Evolutionary conservation across 805 yeast species (phyloP).

Genomic region (Ogataea nitratoaversa): DNA sequence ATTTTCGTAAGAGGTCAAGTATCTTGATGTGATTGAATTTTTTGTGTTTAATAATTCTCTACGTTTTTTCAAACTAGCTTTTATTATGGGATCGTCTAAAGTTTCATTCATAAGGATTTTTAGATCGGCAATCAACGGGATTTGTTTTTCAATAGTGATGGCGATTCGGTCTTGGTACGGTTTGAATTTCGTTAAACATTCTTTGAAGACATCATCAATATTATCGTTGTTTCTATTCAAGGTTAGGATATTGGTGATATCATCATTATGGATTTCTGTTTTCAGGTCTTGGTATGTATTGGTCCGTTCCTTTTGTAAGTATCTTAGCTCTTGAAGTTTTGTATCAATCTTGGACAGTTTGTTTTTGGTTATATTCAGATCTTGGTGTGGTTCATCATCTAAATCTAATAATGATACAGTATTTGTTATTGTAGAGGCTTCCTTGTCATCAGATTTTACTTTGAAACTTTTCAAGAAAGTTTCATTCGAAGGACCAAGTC

Average conservation of each 20-base stretch:
- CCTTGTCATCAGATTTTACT: slow-evolving; percentile 1
- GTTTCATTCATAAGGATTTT: slow-evolving; percentile 40
- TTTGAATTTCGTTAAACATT: slow-evolving; percentile 73
- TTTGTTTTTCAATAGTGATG: slow-evolving; percentile 64
- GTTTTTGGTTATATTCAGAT: slow-evolving; percentile 26
- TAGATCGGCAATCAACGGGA: slow-evolving; percentile 38
- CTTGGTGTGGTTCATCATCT: slow-evolving; percentile 43
- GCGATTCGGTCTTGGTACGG: slow-evolving; percentile 65
- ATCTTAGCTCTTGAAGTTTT: slow-evolving; percentile 55
- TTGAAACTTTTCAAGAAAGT: slow-evolving; percentile 34
- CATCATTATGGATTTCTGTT: slow-evolving; percentile 70
- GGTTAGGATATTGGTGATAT: slow-evolving; percentile 72
- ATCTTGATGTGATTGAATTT: slow-evolving; percentile 35
- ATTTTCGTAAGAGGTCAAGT: slow-evolving; percentile 45
- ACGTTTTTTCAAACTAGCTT: slow-evolving; percentile 41
- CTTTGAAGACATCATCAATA: slow-evolving; percentile 48
- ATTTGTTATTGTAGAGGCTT: slow-evolving; percentile 21
- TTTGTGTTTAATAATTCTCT: slow-evolving; percentile 35
- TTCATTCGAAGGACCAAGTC: slow-evolving; percentile 39
- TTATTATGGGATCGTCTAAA: slow-evolving; percentile 42
- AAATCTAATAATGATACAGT: slow-evolving; percentile 60
- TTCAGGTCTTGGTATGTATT: slow-evolving; percentile 63
- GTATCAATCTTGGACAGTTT: slow-evolving; percentile 50
- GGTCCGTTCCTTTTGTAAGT: slow-evolving; percentile 59
- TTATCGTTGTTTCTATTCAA: slow-evolving; percentile 48